These are phyloP conservation scores for Xylariales sp. DNA, from an alignment of 2,329 filamentous ascomycete species.

Conservation along the genomic window DNA sequence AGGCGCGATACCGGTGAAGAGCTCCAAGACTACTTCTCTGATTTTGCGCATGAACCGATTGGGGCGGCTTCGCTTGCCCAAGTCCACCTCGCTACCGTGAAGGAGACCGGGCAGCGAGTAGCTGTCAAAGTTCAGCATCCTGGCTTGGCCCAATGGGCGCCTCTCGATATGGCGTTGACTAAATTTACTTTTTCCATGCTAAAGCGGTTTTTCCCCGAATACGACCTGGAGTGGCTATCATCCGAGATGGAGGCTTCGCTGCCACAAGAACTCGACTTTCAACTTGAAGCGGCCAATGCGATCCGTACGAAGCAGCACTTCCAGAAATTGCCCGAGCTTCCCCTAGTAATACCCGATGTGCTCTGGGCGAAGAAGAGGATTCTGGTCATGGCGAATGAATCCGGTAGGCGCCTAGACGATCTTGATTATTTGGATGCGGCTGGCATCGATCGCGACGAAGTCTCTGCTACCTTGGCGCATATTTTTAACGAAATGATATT, in stretches of 20 bases:
- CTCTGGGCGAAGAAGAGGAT: constrained; percentile 90
- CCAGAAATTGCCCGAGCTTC: constrained; percentile 75
- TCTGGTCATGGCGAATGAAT: constrained; percentile 93
- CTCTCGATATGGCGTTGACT: constrained; percentile 87
- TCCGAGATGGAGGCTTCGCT: constrained; percentile 92
- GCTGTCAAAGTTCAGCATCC: constrained; percentile 98
- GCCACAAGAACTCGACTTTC: constrained; percentile 91
- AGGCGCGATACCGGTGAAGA: constrained; percentile 81
- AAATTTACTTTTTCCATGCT: constrained; percentile 89
- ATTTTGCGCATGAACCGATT: constrained; percentile 83
- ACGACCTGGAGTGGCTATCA: constrained; percentile 95
- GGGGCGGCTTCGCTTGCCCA: constrained; percentile 95
- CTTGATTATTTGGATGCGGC: constrained; percentile 86
- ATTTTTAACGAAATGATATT: constrained; percentile 99
- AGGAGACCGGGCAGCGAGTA: constrained; percentile 84
- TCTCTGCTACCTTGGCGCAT: constrained; percentile 87
- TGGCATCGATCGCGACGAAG: constrained; percentile 92
- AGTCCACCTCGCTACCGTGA: constrained; percentile 88
- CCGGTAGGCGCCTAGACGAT: constrained; percentile 88
- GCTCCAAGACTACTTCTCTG: constrained; percentile 85
- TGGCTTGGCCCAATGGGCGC: constrained; percentile 86
- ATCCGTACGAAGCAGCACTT: constrained; percentile 84
- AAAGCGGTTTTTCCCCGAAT: constrained; percentile 95
- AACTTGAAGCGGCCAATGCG: constrained; percentile 86
- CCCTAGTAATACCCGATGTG: constrained; percentile 88